Evolutionary conservation across 2,329 filamentous ascomycete genomes (phyloP), one percentile per base, ranked within the genome.

Genomic region (Dothideomycetes sp.): DNA sequence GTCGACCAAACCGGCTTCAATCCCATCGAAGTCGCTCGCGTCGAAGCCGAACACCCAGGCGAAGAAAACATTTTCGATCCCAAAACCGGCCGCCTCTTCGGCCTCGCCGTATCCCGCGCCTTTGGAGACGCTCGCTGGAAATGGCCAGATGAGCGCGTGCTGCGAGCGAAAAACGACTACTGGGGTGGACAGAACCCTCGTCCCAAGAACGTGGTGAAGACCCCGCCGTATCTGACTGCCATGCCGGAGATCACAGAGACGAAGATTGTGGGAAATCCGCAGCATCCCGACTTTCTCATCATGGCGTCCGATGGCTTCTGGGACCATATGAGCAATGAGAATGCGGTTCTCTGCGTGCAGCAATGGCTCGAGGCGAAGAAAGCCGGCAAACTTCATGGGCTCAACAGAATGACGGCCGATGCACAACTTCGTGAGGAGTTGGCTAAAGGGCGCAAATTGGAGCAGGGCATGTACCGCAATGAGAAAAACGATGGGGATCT

Each of bases 91-190:
- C 69, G 80, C 1, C 57, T 83, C 0, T 64, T 81, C 43, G 79
- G 81, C 1, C 49, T 73, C 2, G 67, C 76, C 31, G 68, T 81
- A 1, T 76, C 78, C 1, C 68, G 80, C 4, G 79, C 76, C 0
- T 84, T 85, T 52, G 81, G 81, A 12, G 79, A 84, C 52, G 66
- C 71, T 37, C 66, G 72, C 42, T 82, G 76, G 75, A 84, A 84
- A 54, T 83, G 77, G 75, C 54, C 71, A 3, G 52, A 68, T 11
- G 63, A 69, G 2, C 56, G 73, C 4, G 63, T 71, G 42, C 53
- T 60, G 24, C 54, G 63, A 3, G 58, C 68, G 14, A 62, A 65
- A 45, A 51, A 55, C 41, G 63, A 65, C 37, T 76, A 66, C 57
- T 73, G 64, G 52, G 72, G 69, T 34, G 65, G 66, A n/a, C 33